Evolutionary conservation across 2,329 filamentous ascomycete genomes (phyloP).

Genomic region (Penicillium sp.): DNA sequence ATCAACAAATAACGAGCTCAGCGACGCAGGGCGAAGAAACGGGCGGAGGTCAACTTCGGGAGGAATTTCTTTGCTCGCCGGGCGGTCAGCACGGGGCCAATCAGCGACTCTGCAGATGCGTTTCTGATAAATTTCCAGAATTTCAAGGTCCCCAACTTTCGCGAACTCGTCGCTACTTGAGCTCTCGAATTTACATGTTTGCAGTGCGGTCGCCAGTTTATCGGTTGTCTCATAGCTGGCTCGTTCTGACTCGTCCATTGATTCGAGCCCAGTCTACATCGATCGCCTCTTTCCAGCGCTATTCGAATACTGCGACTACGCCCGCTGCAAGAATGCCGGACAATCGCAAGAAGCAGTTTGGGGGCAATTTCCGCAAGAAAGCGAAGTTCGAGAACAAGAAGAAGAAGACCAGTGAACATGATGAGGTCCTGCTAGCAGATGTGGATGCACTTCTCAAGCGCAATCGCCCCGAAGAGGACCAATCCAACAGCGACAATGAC

Average conservation of each 20-base stretch:
- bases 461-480: conserved; percentile 34
- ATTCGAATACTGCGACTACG: conserved; percentile 29
- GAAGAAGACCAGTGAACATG: conserved; percentile 67
- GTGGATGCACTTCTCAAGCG: conserved; percentile 55
- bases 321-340: conserved; percentile 37
- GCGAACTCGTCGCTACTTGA: conserved; percentile 19
- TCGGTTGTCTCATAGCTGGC: conserved; percentile 19
- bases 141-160: conserved; percentile 22
- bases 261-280: conserved; percentile 18
- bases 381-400: conserved; percentile 62
- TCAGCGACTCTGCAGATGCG: conserved; percentile 28
- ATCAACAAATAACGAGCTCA: conserved; percentile 21
- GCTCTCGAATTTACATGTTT: conserved; percentile 27
- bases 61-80: conserved; percentile 38
- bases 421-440: conserved; percentile 71
- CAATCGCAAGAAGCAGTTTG: conserved; percentile 34
- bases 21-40: conserved; percentile 16
- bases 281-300: conserved; percentile 15
- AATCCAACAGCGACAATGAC: conserved; percentile 35
- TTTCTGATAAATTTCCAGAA: conserved; percentile 36
- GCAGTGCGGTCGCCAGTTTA: conserved; percentile 21
- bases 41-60: conserved; percentile 27
- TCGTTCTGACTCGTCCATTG: conserved; percentile 3
- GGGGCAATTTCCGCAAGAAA: conserved; percentile 51
- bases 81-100: conserved; percentile 34